Conservation (phyloP, 495 filamentous ascomycete species). For the Podospora appendiculata region DNA sequence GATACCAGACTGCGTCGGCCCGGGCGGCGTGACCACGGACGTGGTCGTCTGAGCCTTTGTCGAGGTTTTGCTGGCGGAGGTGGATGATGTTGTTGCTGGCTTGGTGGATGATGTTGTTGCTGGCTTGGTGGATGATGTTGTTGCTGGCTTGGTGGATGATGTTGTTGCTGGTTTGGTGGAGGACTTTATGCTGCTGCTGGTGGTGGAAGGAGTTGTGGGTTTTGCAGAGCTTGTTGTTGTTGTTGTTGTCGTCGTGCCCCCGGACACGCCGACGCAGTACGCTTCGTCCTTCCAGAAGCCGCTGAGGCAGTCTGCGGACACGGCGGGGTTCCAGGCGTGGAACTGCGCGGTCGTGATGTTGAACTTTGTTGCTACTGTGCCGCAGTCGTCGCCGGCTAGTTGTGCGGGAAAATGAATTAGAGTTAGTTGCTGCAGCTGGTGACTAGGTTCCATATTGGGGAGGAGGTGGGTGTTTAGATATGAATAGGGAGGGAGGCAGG, state of each 20-base stretch:
- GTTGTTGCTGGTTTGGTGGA: neutral
- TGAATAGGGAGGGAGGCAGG: too few relatives aligned
- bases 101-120: neutral
- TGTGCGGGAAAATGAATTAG: too few relatives aligned
- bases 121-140: too few relatives aligned
- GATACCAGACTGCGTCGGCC: neutral
- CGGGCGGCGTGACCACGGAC: neutral
- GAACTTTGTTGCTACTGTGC: neutral
- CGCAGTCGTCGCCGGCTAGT: neutral
- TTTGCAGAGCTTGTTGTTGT: neutral
- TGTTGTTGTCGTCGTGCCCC: neutral
- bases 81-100: too few relatives aligned
- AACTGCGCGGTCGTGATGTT: conserved; percentile 2
- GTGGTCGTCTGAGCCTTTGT: too few relatives aligned
- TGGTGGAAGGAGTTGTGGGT: neutral
- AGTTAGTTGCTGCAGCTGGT: too few relatives aligned
- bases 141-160: neutral
- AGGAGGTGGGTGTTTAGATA: too few relatives aligned
- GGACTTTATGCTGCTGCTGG: neutral
- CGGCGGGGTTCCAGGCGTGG: conserved; percentile 1
- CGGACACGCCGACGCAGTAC: conserved; percentile 16
- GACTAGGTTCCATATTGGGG: too few relatives aligned
- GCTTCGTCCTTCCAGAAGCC: conserved; percentile 5
- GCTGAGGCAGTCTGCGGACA: conserved; percentile 1
- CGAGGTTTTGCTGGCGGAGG: too few relatives aligned